Base-by-base conservation (phyloP, 108 stramenopile genomes). In the Fistulifera solaris region DNA sequence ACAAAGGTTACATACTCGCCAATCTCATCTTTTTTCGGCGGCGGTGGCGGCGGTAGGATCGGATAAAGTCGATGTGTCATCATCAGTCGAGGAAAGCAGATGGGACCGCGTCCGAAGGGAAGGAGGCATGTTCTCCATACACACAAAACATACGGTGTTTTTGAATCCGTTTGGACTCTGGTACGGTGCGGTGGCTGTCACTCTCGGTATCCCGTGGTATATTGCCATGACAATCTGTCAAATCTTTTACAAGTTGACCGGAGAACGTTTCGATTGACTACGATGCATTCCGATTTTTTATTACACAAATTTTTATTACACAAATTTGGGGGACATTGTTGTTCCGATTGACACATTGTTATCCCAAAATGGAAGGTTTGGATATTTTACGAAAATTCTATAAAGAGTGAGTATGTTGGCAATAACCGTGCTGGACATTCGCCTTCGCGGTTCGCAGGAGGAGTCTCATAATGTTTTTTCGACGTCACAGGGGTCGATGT, bases 251-350 rank as follows among this genome's bases (percentile, higher is more conserved):
- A 64, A 54, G 19, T 43, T 93, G 4, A 80, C 83, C 4, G 56
- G 80, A 22, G 59, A 62, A 12, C 53, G 58, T 35, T 68, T 88
- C 40, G 91, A 93, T 58, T 71, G 56, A 27, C 40, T 60, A 62
- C 54, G 77, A 46, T 56, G 69, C 47, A 49, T 93, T 38, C 81
- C 87, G n/a, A n/a, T n/a, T n/a, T n/a, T n/a, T n/a, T n/a, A n/a
- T n/a, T n/a, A n/a, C n/a, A n/a, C n/a, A n/a, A 1, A 66, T 85
- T 0, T 76, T 82, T 48, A 53, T 84, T 38, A 70, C 73, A 38
- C 91, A 93, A 60, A 64, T 86, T n/a, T 93, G 91, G 91, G 91
- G 91, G 0, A 64, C 66, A 24, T 25, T 64, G n/a, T 64, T 93
- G 35, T 65, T 87, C 81, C 38, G 61, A 17, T 58, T 85, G 35